phyloP scores from a whole-genome alignment of 2,329 filamentous ascomycete species.

The Teratosphaeria pseudoeucalypti region DNA sequence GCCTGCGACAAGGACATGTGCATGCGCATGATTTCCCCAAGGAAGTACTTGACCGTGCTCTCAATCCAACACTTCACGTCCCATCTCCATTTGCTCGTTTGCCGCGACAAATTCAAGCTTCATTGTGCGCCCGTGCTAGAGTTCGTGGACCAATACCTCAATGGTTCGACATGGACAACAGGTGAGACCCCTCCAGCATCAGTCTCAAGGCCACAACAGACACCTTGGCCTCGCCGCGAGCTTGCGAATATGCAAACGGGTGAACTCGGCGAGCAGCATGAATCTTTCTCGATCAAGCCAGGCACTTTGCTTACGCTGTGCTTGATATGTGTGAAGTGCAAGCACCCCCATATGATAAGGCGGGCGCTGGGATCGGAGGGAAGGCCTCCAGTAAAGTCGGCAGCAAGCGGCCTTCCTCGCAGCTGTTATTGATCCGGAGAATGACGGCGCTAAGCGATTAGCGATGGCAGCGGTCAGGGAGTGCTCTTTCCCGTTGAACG shows the following conservation, averaged over 20 bases:
- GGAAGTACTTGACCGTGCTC: neutral
- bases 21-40: neutral
- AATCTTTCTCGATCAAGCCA: neutral
- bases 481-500: too few relatives aligned
- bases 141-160: too few relatives aligned
- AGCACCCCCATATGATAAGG: neutral
- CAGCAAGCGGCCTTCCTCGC: neutral
- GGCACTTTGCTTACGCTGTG: neutral
- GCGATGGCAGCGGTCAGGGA: neutral
- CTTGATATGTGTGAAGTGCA: neutral
- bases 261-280: neutral
- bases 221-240: neutral
- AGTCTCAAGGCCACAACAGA: neutral
- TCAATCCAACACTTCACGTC: neutral
- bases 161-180: neutral
- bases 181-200: neutral
- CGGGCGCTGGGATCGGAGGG: neutral
- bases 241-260: neutral
- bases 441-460: neutral
- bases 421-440: neutral
- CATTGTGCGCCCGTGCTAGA: too few relatives aligned
- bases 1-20: neutral
- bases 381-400: neutral
- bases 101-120: too few relatives aligned
- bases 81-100: too few relatives aligned